Evolutionary conservation across 1,284 basidiomycete genomes (phyloP).

Genomic region (Microbotryum scabiosae): DNA sequence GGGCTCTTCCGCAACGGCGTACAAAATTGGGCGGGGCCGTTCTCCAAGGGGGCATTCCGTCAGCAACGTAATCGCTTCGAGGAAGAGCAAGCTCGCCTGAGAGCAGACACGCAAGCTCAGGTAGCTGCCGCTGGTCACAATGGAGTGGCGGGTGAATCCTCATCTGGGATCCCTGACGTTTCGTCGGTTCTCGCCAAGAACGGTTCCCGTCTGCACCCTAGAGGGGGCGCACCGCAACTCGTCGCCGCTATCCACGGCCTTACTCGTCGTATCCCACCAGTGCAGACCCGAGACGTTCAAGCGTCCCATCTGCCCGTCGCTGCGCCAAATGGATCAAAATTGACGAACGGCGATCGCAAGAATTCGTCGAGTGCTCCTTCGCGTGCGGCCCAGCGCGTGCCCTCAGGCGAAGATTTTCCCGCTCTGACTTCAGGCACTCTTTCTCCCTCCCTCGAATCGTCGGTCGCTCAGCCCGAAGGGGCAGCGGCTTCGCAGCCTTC

Average conservation of each 20-base stretch:
- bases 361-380: neutral
- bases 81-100: neutral
- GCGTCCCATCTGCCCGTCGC: too few species aligned
- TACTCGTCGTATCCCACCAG: slow-evolving; percentile 24
- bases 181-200: neutral
- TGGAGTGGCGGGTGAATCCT: neutral
- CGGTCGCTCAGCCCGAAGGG: neutral
- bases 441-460: slow-evolving; percentile 6
- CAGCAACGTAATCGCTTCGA: neutral
- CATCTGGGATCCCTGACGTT: neutral
- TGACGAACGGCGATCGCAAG: too few species aligned
- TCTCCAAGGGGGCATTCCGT: neutral
- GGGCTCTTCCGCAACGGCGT: too few species aligned
- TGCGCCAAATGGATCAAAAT: too few species aligned
- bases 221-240: slow-evolving; percentile 17
- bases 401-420: slow-evolving; percentile 26
- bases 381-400: slow-evolving; percentile 21
- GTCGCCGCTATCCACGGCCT: slow-evolving; percentile 29
- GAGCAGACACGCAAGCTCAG: neutral
- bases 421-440: slow-evolving; percentile 4
- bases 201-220: neutral
- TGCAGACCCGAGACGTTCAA: neutral
- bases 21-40: too few species aligned
- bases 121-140: neutral
- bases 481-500: neutral